These are phyloP conservation scores for Pistacia integerrima DNA, from an alignment of 345 rosid genomes.

Conservation along the genomic window DNA sequence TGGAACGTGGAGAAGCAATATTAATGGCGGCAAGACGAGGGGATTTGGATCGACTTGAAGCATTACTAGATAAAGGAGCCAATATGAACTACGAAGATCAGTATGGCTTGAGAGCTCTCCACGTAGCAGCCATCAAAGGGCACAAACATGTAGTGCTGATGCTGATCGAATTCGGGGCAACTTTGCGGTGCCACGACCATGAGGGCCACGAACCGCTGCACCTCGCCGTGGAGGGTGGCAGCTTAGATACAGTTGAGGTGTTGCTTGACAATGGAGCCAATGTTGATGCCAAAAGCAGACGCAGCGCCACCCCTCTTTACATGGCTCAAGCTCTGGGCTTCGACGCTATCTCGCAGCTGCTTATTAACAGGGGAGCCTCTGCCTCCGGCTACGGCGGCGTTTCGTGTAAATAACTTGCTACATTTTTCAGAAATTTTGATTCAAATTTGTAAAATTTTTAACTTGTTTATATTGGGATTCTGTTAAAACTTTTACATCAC, in stretches of 20 bases:
- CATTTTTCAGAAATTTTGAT: too few relatives aligned
- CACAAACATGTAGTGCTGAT: conserved; percentile 33
- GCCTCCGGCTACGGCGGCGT: background rate
- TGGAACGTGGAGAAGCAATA: conserved; percentile 38
- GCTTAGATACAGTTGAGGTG: conserved; percentile 38
- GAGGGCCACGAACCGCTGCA: conserved; percentile 58
- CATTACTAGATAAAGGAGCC: conserved; percentile 31
- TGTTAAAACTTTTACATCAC: too few relatives aligned
- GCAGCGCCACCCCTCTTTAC: conserved; percentile 42
- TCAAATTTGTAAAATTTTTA: too few relatives aligned
- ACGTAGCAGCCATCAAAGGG: conserved; percentile 55
- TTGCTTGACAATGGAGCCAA: conserved; percentile 46
- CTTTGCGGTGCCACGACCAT: conserved; percentile 39
- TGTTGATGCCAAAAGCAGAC: conserved; percentile 34
- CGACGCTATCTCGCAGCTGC: conserved; percentile 29
- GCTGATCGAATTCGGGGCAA: conserved; percentile 38
- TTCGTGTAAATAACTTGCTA: too few relatives aligned
- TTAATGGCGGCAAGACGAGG: conserved; percentile 56
- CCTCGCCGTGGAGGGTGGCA: conserved; percentile 53
- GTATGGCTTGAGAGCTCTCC: conserved; percentile 50
- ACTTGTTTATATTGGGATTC: too few relatives aligned
- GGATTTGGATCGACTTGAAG: conserved; percentile 23
- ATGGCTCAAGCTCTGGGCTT: conserved; percentile 43
- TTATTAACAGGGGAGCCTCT: conserved; percentile 29
- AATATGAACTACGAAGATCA: conserved; percentile 36